A percentile compares a stretch with the other conserved stretches of the same genome.
Conservation (phyloP, 768 basidiomycete genomes). For the Sarcodon aspratus region DNA sequence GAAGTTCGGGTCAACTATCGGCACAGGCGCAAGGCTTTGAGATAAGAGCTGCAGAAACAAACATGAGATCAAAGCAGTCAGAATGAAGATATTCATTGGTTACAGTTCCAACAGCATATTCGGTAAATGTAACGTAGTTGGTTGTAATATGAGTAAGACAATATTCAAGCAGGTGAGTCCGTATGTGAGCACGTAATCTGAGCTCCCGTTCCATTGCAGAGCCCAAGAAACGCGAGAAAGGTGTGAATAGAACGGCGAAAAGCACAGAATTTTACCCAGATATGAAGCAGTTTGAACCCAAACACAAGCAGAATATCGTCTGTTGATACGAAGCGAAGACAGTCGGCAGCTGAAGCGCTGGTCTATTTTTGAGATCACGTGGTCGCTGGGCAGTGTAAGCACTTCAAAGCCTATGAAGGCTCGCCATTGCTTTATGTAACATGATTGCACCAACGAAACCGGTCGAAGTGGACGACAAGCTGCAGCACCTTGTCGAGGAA, state of each 20-base stretch:
- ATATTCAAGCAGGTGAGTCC: constrained; percentile 42
- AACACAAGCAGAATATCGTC: neutral
- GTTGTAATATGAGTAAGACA: constrained; percentile 38
- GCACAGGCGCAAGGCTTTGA: constrained; percentile 28
- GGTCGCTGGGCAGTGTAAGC: too few species aligned
- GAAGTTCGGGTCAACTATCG: constrained; percentile 38
- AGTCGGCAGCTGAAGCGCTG: neutral
- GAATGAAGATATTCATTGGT: constrained; percentile 1
- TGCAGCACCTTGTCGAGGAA: neutral
- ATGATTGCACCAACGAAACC: neutral
- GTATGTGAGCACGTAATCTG: constrained; percentile 34
- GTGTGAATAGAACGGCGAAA: too few species aligned
- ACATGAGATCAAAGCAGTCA: neutral
- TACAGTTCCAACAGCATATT: constrained; percentile 36
- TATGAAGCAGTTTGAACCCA: neutral
- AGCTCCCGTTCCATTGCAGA: constrained; percentile 9
- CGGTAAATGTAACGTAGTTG: constrained; percentile 44
- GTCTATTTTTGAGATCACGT: neutral
- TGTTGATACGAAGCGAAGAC: neutral
- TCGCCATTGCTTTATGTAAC: too few species aligned
- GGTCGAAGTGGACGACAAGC: neutral
- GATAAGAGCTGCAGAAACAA: constrained; percentile 25
- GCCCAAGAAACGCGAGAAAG: too few species aligned
- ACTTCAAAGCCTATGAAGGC: too few species aligned
- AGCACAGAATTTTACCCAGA: too few species aligned